phyloP scores from a whole-genome alignment of 2,329 filamentous ascomycete genomes.

The Pseudogymnoascus sp. region DNA sequence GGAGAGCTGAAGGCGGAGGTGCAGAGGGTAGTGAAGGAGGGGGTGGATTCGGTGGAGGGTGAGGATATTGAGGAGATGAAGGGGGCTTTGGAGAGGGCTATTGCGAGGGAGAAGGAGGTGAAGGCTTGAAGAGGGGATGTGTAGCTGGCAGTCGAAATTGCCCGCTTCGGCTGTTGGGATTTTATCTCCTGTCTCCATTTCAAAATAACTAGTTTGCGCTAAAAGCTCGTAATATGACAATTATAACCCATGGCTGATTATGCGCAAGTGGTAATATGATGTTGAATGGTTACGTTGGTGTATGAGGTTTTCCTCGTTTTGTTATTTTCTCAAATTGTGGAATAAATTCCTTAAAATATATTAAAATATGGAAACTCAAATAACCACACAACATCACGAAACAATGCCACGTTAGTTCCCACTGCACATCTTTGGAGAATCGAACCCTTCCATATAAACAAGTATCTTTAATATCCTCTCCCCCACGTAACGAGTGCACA shows the following conservation, averaged over 20 bases:
- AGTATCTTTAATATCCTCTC: too few relatives aligned
- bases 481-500: too few relatives aligned
- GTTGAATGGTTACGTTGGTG: too few relatives aligned
- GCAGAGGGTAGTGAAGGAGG: constrained; percentile 40
- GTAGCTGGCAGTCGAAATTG: neutral
- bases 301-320: too few relatives aligned
- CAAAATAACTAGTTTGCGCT: neutral
- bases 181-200: neutral
- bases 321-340: too few relatives aligned
- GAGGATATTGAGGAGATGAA: constrained; percentile 33
- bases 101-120: neutral
- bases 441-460: too few relatives aligned
- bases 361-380: too few relatives aligned
- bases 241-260: neutral
- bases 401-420: too few relatives aligned
- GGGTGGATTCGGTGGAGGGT: constrained; percentile 46
- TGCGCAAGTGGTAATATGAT: too few relatives aligned
- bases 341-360: too few relatives aligned
- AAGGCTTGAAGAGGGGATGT: neutral
- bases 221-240: neutral
- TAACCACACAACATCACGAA: too few relatives aligned
- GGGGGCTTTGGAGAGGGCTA: neutral
- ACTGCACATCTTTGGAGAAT: too few relatives aligned
- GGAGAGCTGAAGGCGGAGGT: constrained; percentile 44
- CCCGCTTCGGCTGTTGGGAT: neutral